Evolutionary conservation across 768 basidiomycete species (phyloP).

Genomic region (Mycena crocata): DNA sequence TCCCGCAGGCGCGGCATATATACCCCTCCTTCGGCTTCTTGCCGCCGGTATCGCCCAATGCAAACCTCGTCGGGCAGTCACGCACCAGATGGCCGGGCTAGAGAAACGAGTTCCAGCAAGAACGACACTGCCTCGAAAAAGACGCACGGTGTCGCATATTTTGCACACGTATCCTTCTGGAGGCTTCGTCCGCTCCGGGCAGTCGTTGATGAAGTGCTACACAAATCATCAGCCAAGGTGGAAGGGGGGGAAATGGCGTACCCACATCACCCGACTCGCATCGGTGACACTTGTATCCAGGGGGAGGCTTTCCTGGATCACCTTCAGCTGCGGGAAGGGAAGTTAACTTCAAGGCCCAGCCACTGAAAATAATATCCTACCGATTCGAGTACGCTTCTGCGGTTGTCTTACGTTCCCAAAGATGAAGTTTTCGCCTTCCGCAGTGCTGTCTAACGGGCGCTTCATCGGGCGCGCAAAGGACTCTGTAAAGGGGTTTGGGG

Average conservation of each 20-base stretch:
- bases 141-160: slow-evolving; percentile 77
- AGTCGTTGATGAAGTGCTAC: slow-evolving; percentile 82
- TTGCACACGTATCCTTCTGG: slow-evolving; percentile 90
- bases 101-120: neutral
- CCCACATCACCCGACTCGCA: slow-evolving; percentile 82
- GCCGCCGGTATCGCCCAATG: slow-evolving; percentile 85
- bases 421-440: slow-evolving; percentile 71
- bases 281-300: slow-evolving; percentile 81
- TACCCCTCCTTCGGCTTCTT: slow-evolving; percentile 88
- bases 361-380: slow-evolving; percentile 47
- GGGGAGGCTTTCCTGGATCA: slow-evolving; percentile 68
- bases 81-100: slow-evolving; percentile 88
- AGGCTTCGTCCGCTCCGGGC: slow-evolving; percentile 80
- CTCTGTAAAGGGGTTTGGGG: slow-evolving; percentile 77
- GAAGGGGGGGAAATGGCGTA: slow-evolving; percentile 4
- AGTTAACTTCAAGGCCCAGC: slow-evolving; percentile 14
- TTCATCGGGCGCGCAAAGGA: slow-evolving; percentile 55
- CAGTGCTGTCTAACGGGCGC: slow-evolving; percentile 60
- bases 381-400: slow-evolving; percentile 66
- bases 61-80: slow-evolving; percentile 87
- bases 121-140: slow-evolving; percentile 2
- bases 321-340: slow-evolving; percentile 44
- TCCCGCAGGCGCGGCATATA: slow-evolving; percentile 91
- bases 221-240: slow-evolving; percentile 13
- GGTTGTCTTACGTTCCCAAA: slow-evolving; percentile 73